Conservation (phyloP, 371 early-diverging fungal genomes). For the Mucor sp. region DNA sequence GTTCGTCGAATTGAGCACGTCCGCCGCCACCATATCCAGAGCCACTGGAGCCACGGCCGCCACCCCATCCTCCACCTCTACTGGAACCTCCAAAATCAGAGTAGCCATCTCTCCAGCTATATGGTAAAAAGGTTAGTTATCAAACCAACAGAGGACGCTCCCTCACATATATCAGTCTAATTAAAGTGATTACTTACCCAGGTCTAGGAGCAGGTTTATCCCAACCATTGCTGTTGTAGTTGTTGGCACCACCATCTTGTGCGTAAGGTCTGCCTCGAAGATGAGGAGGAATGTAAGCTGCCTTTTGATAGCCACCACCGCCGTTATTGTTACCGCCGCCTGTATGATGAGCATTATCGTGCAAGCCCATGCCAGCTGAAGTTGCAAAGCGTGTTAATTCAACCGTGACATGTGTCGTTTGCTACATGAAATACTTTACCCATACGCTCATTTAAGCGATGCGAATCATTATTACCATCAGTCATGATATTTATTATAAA, state of each 20-base stretch:
- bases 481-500: constrained; percentile 5
- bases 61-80: constrained; percentile 29
- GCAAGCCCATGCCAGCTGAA: constrained; percentile 73
- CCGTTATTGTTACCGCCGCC: neutral
- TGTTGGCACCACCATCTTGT: constrained; percentile 6
- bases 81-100: constrained; percentile 15
- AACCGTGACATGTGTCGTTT: neutral
- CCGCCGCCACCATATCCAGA: constrained; percentile 41
- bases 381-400: neutral
- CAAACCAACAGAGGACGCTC: too few relatives aligned
- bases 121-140: too few relatives aligned
- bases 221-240: constrained; percentile 5
- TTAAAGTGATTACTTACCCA: neutral
- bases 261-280: constrained; percentile 29
- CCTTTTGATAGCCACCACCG: constrained; percentile 13
- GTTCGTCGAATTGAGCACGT: constrained; percentile 32
- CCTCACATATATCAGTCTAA: neutral
- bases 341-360: constrained; percentile 37
- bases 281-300: constrained; percentile 60
- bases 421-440: constrained; percentile 10
- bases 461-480: constrained; percentile 14
- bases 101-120: constrained; percentile 16
- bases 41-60: constrained; percentile 39
- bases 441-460: constrained; percentile 22
- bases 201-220: constrained; percentile 22